Percentiles rank a stretch among this genome's conserved stretches.
Conservation (phyloP, 2,329 filamentous ascomycete species). For the Acrodontium crateriforme region DNA sequence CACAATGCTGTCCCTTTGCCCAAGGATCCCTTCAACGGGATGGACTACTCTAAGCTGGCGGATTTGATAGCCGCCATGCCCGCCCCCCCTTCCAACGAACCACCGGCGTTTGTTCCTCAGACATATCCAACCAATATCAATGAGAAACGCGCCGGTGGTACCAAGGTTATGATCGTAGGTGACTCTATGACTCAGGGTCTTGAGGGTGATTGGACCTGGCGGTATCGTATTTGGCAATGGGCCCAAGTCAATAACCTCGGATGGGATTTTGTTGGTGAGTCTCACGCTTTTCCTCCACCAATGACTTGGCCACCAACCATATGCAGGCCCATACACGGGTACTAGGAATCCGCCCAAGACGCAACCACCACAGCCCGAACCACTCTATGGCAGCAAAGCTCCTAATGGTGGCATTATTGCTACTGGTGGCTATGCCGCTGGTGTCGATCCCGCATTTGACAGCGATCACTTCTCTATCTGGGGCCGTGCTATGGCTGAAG, state of each 20-base stretch:
- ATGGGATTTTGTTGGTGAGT: too few relatives aligned
- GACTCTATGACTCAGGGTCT: slow-evolving; percentile 9
- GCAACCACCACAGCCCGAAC: slow-evolving; percentile 5
- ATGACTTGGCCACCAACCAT: too few relatives aligned
- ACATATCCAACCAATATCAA: too few relatives aligned
- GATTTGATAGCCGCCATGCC: too few relatives aligned
- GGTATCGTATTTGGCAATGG: slow-evolving; percentile 29
- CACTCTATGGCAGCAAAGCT: slow-evolving; percentile 1
- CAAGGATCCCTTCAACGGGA: too few relatives aligned
- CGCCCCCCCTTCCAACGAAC: too few relatives aligned
- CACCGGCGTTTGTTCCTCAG: too few relatives aligned
- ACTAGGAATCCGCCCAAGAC: slow-evolving; percentile 14
- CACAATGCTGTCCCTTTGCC: too few relatives aligned
- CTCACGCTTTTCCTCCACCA: too few relatives aligned
- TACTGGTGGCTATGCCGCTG: slow-evolving; percentile 19
- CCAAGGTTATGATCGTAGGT: slow-evolving; percentile 4
- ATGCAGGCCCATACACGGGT: slow-evolving; percentile 27
- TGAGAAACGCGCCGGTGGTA: too few relatives aligned
- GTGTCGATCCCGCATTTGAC: slow-evolving; percentile 12
- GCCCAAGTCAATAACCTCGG: slow-evolving; percentile 14
- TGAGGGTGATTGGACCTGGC: slow-evolving; percentile 29
- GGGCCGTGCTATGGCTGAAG: slow-evolving; percentile 21
- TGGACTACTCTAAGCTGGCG: too few relatives aligned
- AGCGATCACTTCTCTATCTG: slow-evolving; percentile 23
- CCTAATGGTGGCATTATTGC: neutral